Evolutionary conservation across 2,329 filamentous ascomycete species (phyloP), one percentile per base, ranked within the genome.

Genomic region (Neonectria faginata): DNA sequence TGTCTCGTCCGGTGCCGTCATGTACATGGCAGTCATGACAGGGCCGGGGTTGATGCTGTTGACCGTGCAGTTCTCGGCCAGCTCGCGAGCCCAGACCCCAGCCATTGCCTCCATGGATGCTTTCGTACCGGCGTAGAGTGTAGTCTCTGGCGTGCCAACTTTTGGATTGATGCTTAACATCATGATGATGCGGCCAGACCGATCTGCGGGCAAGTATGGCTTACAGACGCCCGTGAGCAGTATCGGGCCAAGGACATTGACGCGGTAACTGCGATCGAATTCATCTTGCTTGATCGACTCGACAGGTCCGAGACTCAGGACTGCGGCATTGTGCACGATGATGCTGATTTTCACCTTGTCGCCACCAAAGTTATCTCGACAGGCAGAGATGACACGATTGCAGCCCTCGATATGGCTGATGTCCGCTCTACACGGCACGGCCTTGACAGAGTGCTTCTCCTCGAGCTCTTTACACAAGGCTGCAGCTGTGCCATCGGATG

Each of bases 31-130:
- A 14, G 73, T 77, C 74, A 76, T 74, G 59, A 72, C 73, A n/a
- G 73, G 70, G 12, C 74, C 72, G 2, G 88, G 86, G 0, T 86
- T 86, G 3, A 86, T 86, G 0, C 86, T 86, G 69, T 89, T 89
- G 74, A 89, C 82, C 2, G 85, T 83, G 74, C 87, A 9, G 86
- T 88, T 27, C 81, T 83, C 22, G 67, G 88, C 85, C 14, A 89
- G 77, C 76, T 89, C 87, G 20, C 87, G 81, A 5, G 85, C 81
- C 87, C 87, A 89, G 0, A 85, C 84, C 20, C 87, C 80, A n/a
- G 87, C 89, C 84, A 89, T 87, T 41, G 85, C 83, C 74, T 90
- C 88, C 9, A 89, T 75, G 0, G 87, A 87, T 1, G 85, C 88
- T 73, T 90, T 89, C 54, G 84, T 88, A n/a, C 85, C 88, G 10